These are phyloP conservation scores for Colletotrichum sp. DNA, from an alignment of 2,329 filamentous ascomycete genomes.

Conservation along the genomic window DNA sequence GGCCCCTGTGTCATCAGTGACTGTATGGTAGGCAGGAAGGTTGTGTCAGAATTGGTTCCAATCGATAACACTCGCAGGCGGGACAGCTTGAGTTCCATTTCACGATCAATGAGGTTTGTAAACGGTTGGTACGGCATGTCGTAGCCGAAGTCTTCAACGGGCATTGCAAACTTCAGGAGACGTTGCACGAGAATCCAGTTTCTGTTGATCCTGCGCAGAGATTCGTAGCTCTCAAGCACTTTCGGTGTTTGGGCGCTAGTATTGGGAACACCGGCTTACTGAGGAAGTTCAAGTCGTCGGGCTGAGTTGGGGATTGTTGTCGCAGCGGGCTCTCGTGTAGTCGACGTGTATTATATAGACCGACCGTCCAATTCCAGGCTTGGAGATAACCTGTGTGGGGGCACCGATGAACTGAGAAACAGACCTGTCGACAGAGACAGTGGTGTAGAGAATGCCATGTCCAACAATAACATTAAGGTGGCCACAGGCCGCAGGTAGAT, in stretches of 20 bases:
- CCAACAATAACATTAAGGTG: background rate
- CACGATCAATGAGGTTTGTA: background rate
- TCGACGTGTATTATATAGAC: background rate
- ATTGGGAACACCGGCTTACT: background rate
- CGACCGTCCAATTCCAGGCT: background rate
- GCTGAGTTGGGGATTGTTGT: background rate
- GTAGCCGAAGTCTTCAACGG: background rate
- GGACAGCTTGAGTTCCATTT: background rate
- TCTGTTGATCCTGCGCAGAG: accelerated
- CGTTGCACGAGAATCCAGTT: background rate
- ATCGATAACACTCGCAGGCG: background rate
- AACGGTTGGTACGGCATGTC: background rate
- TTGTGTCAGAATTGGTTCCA: background rate
- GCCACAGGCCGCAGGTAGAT: background rate
- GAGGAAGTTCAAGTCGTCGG: background rate
- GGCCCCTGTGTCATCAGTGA: background rate
- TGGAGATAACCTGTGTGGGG: background rate
- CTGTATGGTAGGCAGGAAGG: background rate
- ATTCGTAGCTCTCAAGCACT: background rate
- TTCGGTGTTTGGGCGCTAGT: background rate
- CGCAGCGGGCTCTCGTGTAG: background rate
- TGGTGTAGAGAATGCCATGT: background rate
- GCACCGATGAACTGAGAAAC: background rate
- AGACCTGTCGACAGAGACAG: background rate
- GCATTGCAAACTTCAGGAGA: background rate